These are phyloP conservation scores for Kwoniella newhampshirensis DNA, from an alignment of 768 basidiomycete species.

Conservation along the genomic window DNA sequence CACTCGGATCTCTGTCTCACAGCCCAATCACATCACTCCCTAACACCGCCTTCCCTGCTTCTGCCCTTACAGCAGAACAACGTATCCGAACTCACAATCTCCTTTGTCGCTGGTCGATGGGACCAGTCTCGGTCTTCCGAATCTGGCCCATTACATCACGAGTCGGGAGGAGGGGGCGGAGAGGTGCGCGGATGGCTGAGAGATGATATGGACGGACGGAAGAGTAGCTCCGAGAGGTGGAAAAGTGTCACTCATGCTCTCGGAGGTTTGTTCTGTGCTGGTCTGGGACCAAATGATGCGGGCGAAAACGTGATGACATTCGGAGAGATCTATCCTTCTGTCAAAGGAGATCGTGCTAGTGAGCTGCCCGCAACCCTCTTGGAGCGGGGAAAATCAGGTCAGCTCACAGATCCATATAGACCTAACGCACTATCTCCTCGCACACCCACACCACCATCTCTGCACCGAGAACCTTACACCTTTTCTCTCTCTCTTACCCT, in stretches of 20 bases:
- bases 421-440: constrained; percentile 53
- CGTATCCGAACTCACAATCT: constrained; percentile 82
- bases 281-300: constrained; percentile 62
- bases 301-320: constrained; percentile 35
- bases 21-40: constrained; percentile 65
- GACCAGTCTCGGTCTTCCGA: constrained; percentile 79
- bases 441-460: constrained; percentile 68
- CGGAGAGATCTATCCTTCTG: constrained; percentile 37
- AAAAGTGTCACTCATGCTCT: constrained; percentile 80
- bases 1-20: background rate
- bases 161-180: constrained; percentile 77
- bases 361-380: constrained; percentile 3
- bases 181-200: constrained; percentile 92
- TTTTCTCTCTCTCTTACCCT: constrained; percentile 90
- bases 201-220: constrained; percentile 52
- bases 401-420: constrained; percentile 10
- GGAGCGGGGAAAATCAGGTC: too few relatives aligned
- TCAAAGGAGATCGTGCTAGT: constrained; percentile 17
- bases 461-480: constrained; percentile 98
- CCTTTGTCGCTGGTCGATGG: constrained; percentile 90
- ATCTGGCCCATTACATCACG: constrained; percentile 62
- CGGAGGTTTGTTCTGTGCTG: constrained; percentile 92
- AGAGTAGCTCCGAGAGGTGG: constrained; percentile 58
- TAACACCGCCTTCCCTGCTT: constrained; percentile 83
- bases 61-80: constrained; percentile 82